phyloP scores from a whole-genome alignment of 1,284 basidiomycete species.

The Porogramme epimiltina region DNA sequence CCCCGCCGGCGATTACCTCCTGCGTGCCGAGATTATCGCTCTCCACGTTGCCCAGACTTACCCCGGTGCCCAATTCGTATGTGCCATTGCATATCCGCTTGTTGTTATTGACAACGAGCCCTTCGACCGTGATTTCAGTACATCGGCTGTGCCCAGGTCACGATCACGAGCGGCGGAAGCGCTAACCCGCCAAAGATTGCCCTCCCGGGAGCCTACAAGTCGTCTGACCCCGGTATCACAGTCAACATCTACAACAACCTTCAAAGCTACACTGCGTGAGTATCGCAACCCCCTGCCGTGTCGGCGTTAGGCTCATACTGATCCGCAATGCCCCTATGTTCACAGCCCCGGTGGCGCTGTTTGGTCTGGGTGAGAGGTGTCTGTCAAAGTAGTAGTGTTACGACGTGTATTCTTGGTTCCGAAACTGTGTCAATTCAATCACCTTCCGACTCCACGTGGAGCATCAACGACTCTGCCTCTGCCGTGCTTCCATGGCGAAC shows the following conservation, averaged over 20 bases:
- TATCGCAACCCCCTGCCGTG: neutral
- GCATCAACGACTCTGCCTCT: too few species aligned
- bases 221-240: slow-evolving; percentile 49
- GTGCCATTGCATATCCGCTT: slow-evolving; percentile 4
- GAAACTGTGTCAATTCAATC: neutral
- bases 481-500: too few species aligned
- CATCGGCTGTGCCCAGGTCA: slow-evolving; percentile 47
- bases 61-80: slow-evolving; percentile 46
- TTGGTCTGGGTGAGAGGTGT: slow-evolving; percentile 29
- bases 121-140: too few species aligned
- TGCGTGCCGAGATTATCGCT: slow-evolving; percentile 52
- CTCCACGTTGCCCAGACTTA: slow-evolving; percentile 45
- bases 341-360: slow-evolving; percentile 30
- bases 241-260: slow-evolving; percentile 56
- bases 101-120: too few species aligned
- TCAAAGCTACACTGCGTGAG: slow-evolving; percentile 42
- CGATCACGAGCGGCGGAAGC: slow-evolving; percentile 44
- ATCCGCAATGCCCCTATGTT: neutral
- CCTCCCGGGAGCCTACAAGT: slow-evolving; percentile 46
- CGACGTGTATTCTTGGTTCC: neutral
- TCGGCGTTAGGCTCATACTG: neutral
- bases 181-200: slow-evolving; percentile 48
- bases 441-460: too few species aligned
- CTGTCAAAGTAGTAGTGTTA: neutral
- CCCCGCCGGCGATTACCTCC: slow-evolving; percentile 51